Evolutionary conservation across 2,329 filamentous ascomycete genomes (phyloP), one percentile per base, ranked within the genome.

Genomic region (Diaporthe batatas): DNA sequence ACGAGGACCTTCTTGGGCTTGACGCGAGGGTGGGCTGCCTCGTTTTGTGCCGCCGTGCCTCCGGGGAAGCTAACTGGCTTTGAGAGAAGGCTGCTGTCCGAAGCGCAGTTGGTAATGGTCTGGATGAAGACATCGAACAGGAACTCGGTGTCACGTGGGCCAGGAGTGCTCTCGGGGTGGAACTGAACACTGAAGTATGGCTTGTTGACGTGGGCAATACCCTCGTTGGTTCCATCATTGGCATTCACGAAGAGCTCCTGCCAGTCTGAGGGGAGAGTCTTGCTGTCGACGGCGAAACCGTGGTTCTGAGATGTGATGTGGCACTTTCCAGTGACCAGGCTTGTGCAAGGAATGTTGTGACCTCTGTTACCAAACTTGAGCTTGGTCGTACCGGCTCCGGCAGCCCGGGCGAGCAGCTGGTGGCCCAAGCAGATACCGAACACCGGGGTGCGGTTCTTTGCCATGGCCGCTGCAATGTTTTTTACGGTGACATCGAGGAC

Each of bases 151-250:
- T 99, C 96, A 47, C 94, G 91, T 68, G 96, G 96, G 72, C 96
- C 96, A 3, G 96, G 96, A 1, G 95, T 97, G 86, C 95, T 98
- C 84, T 99, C 96, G 0, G 96, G 96, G 81, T 99, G 96, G 86
- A 99, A 99, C 82, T 99, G 96, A n/a, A 98, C 96, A 87, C 95
- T 98, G 88, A 99, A 99, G 86, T 96, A 97, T 68, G 96, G 96
- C 79, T 92, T 93, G 82, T 86, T 90, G 64, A 89, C 86, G 82
- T 98, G 95, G 83, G 95, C 92, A 80, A 99, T 98, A 84, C 96
- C 96, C 86, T 99, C 96, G 83, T 99, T 99, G 84, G 94, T 98
- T 78, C 94, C 94, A 78, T 99, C 96, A 82, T 99, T 99, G 83
- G 96, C 96, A 80, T 99, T 99, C 79, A 98, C 93, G 77, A 98